Evolutionary conservation across 225 moss, liverwort and hornwort genomes (phyloP).

Genomic region (Thuidium tamariscinum): DNA sequence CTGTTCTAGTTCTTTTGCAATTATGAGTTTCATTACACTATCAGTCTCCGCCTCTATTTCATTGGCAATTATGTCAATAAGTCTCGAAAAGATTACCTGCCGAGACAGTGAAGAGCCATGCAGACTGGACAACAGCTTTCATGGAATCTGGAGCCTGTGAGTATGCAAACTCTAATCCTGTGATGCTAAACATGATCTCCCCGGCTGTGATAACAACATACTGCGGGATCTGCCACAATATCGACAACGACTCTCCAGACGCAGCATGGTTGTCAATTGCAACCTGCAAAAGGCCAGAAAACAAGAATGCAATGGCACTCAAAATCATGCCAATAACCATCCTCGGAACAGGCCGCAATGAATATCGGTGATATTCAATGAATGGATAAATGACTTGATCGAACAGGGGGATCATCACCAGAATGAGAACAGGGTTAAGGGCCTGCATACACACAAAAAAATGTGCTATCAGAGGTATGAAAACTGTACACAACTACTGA

Average conservation of each 20-base stretch:
- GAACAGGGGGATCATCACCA: slow-evolving; percentile 75
- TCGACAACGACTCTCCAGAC: slow-evolving; percentile 32
- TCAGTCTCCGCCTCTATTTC: not conserved
- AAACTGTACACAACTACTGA: not conserved
- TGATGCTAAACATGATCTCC: slow-evolving; percentile 88
- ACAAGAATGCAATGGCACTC: slow-evolving; percentile 64
- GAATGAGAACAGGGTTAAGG: slow-evolving; percentile 67
- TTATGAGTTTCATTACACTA: not conserved
- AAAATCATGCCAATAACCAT: slow-evolving; percentile 69
- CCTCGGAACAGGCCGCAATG: slow-evolving; percentile 54
- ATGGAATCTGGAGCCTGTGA: slow-evolving; percentile 73
- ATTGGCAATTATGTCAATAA: not conserved
- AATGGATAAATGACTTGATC: slow-evolving; percentile 71
- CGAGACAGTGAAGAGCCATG: slow-evolving; percentile 72
- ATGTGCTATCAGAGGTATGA: not conserved
- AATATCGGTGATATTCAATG: slow-evolving; percentile 40
- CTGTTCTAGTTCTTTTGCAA: not conserved
- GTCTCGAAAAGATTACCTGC: slow-evolving; percentile 39
- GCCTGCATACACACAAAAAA: slow-evolving; percentile 42
- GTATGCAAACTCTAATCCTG: slow-evolving; percentile 85
- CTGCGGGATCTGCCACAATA: slow-evolving; percentile 71
- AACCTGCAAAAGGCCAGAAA: slow-evolving; percentile 55
- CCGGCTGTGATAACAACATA: slow-evolving; percentile 64
- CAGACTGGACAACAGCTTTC: slow-evolving; percentile 79
- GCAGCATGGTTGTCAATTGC: slow-evolving; percentile 28